Evolutionary conservation across 2,329 filamentous ascomycete species (phyloP).

Genomic region (Alternaria arborescens): DNA sequence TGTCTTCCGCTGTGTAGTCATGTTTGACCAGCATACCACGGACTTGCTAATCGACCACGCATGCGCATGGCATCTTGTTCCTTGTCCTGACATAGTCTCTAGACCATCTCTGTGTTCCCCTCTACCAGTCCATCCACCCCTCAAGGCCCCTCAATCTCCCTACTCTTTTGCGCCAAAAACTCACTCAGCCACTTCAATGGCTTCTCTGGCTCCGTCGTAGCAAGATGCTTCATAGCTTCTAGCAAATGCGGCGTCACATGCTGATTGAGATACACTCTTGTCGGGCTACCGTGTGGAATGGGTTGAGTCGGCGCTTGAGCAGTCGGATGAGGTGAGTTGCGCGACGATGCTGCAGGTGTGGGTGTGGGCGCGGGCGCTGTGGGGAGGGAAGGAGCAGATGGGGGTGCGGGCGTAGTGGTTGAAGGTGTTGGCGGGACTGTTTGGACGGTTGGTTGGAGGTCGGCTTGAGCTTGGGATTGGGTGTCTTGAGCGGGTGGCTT

Average conservation of each 20-base stretch:
- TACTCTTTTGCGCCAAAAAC: constrained; percentile 58
- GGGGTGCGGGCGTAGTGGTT: constrained; percentile 5
- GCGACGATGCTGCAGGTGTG: constrained; percentile 33
- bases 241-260: constrained; percentile 60
- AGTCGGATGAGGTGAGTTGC: constrained; percentile 48
- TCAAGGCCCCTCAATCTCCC: constrained; percentile 56
- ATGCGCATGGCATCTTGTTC: background rate
- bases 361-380: constrained; percentile 19
- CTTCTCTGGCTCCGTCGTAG: constrained; percentile 61
- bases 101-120: no score
- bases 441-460: constrained; percentile 17
- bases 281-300: constrained; percentile 58
- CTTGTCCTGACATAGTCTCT: no score
- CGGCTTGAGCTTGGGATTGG: background rate
- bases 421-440: constrained; percentile 22
- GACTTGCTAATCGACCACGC: no score
- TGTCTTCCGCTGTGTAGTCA: background rate
- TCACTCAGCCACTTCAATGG: constrained; percentile 60
- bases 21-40: background rate
- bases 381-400: constrained; percentile 4
- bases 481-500: constrained; percentile 1
- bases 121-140: background rate
- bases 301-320: constrained; percentile 46
- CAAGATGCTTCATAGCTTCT: constrained; percentile 62
- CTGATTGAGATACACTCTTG: constrained; percentile 59